Conservation (phyloP, 1,284 basidiomycete genomes). For the Ceratobasidium sp. region DNA sequence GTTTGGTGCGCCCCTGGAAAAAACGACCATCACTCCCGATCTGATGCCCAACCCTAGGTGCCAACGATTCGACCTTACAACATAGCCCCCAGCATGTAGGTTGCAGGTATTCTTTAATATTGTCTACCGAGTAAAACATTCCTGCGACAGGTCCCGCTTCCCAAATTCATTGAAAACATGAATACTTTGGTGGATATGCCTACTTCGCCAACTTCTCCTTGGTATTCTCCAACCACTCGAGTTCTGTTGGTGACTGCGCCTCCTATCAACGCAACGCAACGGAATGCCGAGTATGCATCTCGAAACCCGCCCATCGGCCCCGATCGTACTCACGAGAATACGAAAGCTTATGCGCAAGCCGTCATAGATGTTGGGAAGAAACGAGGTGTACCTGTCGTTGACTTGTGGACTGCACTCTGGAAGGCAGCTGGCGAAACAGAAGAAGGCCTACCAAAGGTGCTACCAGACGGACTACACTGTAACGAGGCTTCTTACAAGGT, state of each 20-base stretch:
- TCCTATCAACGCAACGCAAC: slow-evolving; percentile 68
- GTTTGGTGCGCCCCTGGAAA: slow-evolving; percentile 63
- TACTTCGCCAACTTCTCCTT: slow-evolving; percentile 64
- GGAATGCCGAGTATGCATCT: slow-evolving; percentile 33
- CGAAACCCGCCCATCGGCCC: slow-evolving; percentile 24
- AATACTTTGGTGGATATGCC: slow-evolving; percentile 67
- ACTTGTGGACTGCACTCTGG: slow-evolving; percentile 74
- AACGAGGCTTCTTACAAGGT: slow-evolving; percentile 75
- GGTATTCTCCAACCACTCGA: slow-evolving; percentile 75
- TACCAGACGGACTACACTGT: slow-evolving; percentile 80
- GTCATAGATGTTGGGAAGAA: slow-evolving; percentile 66
- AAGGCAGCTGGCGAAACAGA: slow-evolving; percentile 68
- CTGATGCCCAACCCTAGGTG: slow-evolving; percentile 49
- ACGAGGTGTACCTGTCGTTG: slow-evolving; percentile 65
- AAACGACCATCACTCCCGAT: background rate
- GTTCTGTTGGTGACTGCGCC: slow-evolving; percentile 85
- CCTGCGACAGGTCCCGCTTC: slow-evolving; percentile 73
- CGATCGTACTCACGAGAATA: slow-evolving; percentile 68
- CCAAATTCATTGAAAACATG: slow-evolving; percentile 72
- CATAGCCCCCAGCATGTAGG: slow-evolving; percentile 48
- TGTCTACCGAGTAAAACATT: too few relatives aligned
- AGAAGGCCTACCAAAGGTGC: slow-evolving; percentile 57
- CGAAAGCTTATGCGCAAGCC: slow-evolving; percentile 72
- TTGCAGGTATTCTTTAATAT: background rate
- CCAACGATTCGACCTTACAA: slow-evolving; percentile 77